A percentile compares a stretch with the other conserved stretches of the same genome.
phyloP scores from a whole-genome alignment of 768 basidiomycete species.

The Sarcomyxa edulis region DNA sequence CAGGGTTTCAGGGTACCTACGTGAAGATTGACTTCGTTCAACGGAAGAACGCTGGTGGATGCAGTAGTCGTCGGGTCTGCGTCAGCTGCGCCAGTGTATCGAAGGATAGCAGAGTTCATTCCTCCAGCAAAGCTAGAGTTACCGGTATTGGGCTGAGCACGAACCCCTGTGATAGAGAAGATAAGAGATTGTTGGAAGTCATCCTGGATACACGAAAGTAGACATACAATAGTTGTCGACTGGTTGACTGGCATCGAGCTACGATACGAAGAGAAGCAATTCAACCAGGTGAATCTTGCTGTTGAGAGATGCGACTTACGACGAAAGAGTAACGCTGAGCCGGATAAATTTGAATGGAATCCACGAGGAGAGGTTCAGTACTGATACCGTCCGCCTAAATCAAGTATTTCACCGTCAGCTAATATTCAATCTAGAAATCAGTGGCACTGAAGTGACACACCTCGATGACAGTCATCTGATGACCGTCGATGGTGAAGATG shows the following conservation, averaged over 20 bases:
- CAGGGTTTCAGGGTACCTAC: no score
- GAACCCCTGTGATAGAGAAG: constrained; percentile 28
- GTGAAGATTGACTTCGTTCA: constrained; percentile 1
- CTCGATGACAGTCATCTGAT: constrained; percentile 33
- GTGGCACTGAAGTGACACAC: no score
- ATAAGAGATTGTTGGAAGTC: neutral
- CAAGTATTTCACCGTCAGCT: no score
- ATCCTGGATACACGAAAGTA: neutral
- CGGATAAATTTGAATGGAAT: constrained; percentile 32
- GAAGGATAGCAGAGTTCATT: constrained; percentile 6
- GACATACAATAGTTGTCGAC: constrained; percentile 33
- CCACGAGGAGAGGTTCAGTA: constrained; percentile 24
- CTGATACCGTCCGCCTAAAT: constrained; percentile 35
- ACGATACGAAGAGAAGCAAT: neutral
- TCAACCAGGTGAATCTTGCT: neutral
- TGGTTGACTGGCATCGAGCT: constrained; percentile 24
- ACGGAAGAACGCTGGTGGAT: neutral
- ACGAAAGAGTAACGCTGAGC: constrained; percentile 37
- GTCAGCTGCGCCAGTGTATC: constrained; percentile 1
- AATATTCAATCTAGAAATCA: no score
- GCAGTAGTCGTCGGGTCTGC: constrained; percentile 2
- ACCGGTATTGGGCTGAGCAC: constrained; percentile 22
- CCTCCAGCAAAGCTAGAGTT: constrained; percentile 18
- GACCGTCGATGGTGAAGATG: constrained; percentile 24
- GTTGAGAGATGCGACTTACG: constrained; percentile 10